Base-by-base conservation (phyloP, 1,139 yeast species). In the Lodderomyces pseudojiufengensis region DNA sequence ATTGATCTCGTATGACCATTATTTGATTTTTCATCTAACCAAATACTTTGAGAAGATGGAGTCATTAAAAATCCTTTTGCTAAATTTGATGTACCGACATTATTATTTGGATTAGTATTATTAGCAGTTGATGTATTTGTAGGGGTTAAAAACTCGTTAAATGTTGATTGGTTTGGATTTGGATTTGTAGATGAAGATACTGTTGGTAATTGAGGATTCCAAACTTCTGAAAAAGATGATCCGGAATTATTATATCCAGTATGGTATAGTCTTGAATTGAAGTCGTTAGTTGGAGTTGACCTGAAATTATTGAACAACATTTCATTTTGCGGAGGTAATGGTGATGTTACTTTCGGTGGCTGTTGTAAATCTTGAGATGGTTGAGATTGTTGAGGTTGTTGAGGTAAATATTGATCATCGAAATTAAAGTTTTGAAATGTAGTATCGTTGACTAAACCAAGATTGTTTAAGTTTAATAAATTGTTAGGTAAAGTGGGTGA, bases 1-100 rank as follows among this genome's bases (percentile, higher is more conserved):
- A 55, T 54, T 11, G 49, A 47, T 14, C 63, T 41, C 22, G 51
- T 48, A 44, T 55, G 59, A 11, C 41, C 39, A 33, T 35, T 35
- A 15, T 23, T 31, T 26, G 21, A 30, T 25, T 38, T 37, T 15
- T 43, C 46, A 33, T 44, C 48, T 18, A 35, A 33, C 49, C 49
- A 45, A 9, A 45, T 39, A 22, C 44, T 45, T 11, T 38, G 31
- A 4, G 33, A 14, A 10, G 45, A 27, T 4, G 44, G 48, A n/a
- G 45, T 35, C 39, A 45, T 38, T 9, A 45, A 40, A 29, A 46
- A 46, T 6, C 39, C 38, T 13, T 23, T 26, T 12, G 20, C 13
- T 12, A 13, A 9, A 15, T 16, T 14, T 24, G 24, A 15, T 26
- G 23, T 6, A 18, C 25, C 6, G 20, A 18, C 20, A 18, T 18